Conservation (phyloP, 495 filamentous ascomycete genomes). For the Rostrohypoxylon terebratum region DNA sequence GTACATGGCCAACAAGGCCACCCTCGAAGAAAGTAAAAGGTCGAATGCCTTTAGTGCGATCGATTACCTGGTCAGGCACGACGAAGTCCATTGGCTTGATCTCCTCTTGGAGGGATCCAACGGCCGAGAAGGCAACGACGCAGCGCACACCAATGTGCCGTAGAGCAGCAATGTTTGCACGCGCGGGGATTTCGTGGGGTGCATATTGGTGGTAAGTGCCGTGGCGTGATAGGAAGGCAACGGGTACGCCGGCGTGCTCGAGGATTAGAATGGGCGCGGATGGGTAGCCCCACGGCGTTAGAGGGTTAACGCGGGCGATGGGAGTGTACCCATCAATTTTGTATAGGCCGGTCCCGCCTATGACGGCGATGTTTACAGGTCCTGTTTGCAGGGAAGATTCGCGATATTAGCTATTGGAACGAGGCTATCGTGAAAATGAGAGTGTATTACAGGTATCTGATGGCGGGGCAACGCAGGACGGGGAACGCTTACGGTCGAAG, state of each 20-base stretch:
- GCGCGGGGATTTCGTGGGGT: constrained; percentile 89
- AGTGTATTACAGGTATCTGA: not conserved
- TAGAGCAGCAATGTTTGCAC: constrained; percentile 95
- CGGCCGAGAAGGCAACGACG: constrained; percentile 94
- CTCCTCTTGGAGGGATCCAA: constrained; percentile 90
- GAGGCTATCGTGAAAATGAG: constrained; percentile 23
- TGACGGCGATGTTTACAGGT: constrained; percentile 90
- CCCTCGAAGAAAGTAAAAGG: constrained; percentile 97
- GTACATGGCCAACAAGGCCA: constrained; percentile 92
- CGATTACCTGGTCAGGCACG: constrained; percentile 94
- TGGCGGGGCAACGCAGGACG: constrained; percentile 25
- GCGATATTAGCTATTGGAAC: constrained; percentile 26
- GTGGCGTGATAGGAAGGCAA: constrained; percentile 96
- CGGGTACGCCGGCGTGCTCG: constrained; percentile 80
- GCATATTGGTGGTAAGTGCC: constrained; percentile 88
- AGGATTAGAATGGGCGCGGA: constrained; percentile 93
- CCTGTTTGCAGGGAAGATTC: constrained; percentile 58
- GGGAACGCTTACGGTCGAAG: constrained; percentile 61
- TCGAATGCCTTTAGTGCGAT: constrained; percentile 93
- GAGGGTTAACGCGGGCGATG: constrained; percentile 75
- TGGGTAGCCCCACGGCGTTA: constrained; percentile 91
- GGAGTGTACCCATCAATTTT: constrained; percentile 78
- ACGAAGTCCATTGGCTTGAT: constrained; percentile 97
- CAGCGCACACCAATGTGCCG: constrained; percentile 87
- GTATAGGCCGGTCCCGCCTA: constrained; percentile 93